Evolutionary conservation across 1,284 basidiomycete genomes (phyloP), one percentile per base, ranked within the genome.

Genomic region (Peniophora sp.): DNA sequence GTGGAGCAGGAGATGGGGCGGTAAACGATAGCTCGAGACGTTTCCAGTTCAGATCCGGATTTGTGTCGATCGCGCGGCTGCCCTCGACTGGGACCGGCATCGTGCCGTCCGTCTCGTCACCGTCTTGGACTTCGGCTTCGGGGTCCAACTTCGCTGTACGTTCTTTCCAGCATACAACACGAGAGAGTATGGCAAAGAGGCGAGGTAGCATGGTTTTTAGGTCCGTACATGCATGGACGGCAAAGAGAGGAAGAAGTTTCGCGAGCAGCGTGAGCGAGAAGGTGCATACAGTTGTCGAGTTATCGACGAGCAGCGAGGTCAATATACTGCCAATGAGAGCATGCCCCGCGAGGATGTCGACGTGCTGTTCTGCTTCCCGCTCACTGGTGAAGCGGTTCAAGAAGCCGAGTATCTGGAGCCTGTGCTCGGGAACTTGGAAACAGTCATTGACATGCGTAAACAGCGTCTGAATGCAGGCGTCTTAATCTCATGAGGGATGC

Each of bases 201-300:
- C 67, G 71, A 2, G 87, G 85, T 8, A 90, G 72, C 39, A 81
- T 69, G 32, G 60, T 56, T 57, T 78, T 81, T 52, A 91, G 70
- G 3, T 72, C 66, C 9, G 73, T 64, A 43, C 69, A 75, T 14
- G 83, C 78, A 53, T 79, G 71, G 3, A 84, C 77, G 3, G 87
- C 87, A 52, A 89, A 72, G 27, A 82, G 74, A 22, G 87, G 87
- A n/a, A 91, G 69, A 3, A 88, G 63, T 64, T 86, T 89, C 53
- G 81, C 77, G 19, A 89, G 61, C 8, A 85, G 69, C 0, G 75
- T 77, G 39, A 89, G 67, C 6, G 73, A 79, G 47, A 83, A 73
- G 2, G 78, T 79, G 56, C 81, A 84, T 23, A 76, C 69, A 1
- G 82, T 87, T 8, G 85, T 79, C 24, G 86, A 89, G 52, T 78